A percentile compares a stretch with the other conserved stretches of the same genome.
Conservation (phyloP, 1,284 basidiomycete genomes). For the Dichomitus squalens region DNA sequence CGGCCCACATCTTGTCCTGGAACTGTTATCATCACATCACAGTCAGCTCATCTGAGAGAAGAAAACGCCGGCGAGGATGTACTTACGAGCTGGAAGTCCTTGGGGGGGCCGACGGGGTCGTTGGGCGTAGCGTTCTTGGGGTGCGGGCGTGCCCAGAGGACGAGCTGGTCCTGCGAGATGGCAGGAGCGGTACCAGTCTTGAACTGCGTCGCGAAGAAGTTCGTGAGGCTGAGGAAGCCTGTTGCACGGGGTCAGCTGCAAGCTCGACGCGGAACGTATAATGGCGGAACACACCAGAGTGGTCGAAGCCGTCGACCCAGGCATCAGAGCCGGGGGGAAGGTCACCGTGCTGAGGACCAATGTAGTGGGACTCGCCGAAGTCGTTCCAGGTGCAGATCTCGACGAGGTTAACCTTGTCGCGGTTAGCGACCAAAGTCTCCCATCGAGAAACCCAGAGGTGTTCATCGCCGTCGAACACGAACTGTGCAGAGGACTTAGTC, state of each 20-base stretch:
- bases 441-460: slow-evolving; percentile 76
- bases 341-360: slow-evolving; percentile 59
- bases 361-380: slow-evolving; percentile 42
- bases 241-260: neutral
- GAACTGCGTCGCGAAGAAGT: slow-evolving; percentile 75
- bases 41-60: neutral
- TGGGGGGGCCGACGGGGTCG: slow-evolving; percentile 57
- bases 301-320: slow-evolving; percentile 39
- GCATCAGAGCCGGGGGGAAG: slow-evolving; percentile 49
- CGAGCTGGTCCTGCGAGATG: slow-evolving; percentile 65
- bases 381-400: slow-evolving; percentile 46
- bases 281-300: slow-evolving; percentile 41
- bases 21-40: slow-evolving; percentile 33
- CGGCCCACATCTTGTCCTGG: slow-evolving; percentile 63
- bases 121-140: slow-evolving; percentile 51
- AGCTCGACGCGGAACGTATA: neutral
- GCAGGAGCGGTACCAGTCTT: slow-evolving; percentile 72
- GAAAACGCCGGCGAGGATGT: neutral
- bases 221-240: slow-evolving; percentile 68
- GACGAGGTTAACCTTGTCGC: slow-evolving; percentile 54
- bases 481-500: slow-evolving; percentile 27
- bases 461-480: slow-evolving; percentile 54
- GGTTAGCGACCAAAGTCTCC: slow-evolving; percentile 66
- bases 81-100: slow-evolving; percentile 54
- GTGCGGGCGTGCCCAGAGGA: slow-evolving; percentile 79